phyloP scores from a whole-genome alignment of 306 rosid genomes.

The Arachis stenosperma region DNA sequence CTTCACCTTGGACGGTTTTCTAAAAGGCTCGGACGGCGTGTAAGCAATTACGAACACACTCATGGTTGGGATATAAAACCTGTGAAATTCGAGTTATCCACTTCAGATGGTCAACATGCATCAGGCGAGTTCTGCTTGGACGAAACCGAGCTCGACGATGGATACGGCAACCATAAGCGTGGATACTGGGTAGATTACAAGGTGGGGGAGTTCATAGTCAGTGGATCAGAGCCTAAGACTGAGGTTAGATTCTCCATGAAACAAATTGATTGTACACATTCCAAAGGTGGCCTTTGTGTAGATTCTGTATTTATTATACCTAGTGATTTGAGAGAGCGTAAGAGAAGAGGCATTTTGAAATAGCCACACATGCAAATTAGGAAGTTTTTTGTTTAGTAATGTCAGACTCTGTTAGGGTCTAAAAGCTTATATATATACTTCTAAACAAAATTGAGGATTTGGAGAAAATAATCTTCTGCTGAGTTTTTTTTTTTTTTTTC shows the following conservation, averaged over 20 bases:
- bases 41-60: slow-evolving; percentile 74
- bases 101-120: slow-evolving; percentile 68
- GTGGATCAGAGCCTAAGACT: slow-evolving; percentile 50
- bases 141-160: slow-evolving; percentile 50
- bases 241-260: slow-evolving; percentile 83
- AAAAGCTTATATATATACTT: slow-evolving; percentile 46
- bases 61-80: slow-evolving; percentile 89
- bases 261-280: slow-evolving; percentile 88
- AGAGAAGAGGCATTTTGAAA: slow-evolving; percentile 55
- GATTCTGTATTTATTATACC: slow-evolving; percentile 82
- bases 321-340: slow-evolving; percentile 56
- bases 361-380: slow-evolving; percentile 32
- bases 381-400: slow-evolving; percentile 39
- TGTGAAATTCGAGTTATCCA: slow-evolving; percentile 62
- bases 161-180: slow-evolving; percentile 59
- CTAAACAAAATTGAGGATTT: slow-evolving; percentile 36
- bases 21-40: slow-evolving; percentile 77
- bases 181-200: slow-evolving; percentile 82
- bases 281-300: slow-evolving; percentile 87
- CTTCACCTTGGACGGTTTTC: slow-evolving; percentile 76
- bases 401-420: slow-evolving; percentile 42
- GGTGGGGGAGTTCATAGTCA: slow-evolving; percentile 75
- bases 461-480: slow-evolving; percentile 45
- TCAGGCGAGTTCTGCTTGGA: slow-evolving; percentile 61
- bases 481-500: slow-evolving; percentile 22